Evolutionary conservation across 2,329 filamentous ascomycete genomes (phyloP).

Genomic region (Chaetoscypha palmicola): DNA sequence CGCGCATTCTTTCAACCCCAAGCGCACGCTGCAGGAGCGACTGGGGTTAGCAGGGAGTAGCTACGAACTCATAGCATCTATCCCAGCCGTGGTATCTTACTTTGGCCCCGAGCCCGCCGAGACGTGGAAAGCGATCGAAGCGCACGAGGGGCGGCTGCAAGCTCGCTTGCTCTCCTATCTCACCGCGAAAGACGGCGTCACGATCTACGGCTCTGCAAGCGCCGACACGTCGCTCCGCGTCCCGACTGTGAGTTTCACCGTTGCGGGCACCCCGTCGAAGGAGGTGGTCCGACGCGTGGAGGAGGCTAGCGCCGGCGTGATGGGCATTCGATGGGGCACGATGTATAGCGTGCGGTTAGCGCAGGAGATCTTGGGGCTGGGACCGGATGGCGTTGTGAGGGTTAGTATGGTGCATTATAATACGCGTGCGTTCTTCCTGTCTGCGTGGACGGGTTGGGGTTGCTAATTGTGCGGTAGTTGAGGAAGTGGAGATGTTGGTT

Average conservation of each 20-base stretch:
- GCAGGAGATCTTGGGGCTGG: slow-evolving; percentile 50
- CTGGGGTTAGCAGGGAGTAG: slow-evolving; percentile 60
- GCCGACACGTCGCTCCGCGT: slow-evolving; percentile 45
- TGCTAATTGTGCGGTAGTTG: no score
- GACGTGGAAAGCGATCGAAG: slow-evolving; percentile 45
- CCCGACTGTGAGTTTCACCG: slow-evolving; percentile 60
- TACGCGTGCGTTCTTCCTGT: slow-evolving; percentile 42
- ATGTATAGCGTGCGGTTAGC: slow-evolving; percentile 62
- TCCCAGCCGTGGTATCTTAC: slow-evolving; percentile 57
- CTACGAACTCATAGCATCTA: slow-evolving; percentile 61
- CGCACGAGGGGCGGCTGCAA: slow-evolving; percentile 56
- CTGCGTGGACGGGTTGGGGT: no score
- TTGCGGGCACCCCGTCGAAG: slow-evolving; percentile 48
- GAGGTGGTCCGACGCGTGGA: slow-evolving; percentile 58
- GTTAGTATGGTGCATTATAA: slow-evolving; percentile 73
- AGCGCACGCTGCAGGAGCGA: slow-evolving; percentile 55
- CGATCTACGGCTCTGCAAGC: slow-evolving; percentile 50
- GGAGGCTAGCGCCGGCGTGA: slow-evolving; percentile 41
- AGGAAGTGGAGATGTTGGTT: no score
- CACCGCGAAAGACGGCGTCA: slow-evolving; percentile 42
- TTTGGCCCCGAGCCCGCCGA: slow-evolving; percentile 37
- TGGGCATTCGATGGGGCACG: slow-evolving; percentile 59
- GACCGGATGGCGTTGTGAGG: slow-evolving; percentile 56
- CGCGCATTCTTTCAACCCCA: slow-evolving; percentile 62
- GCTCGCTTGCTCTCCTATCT: slow-evolving; percentile 53